phyloP scores from a whole-genome alignment of 2,329 filamentous ascomycete genomes.

The Didymella segeticola region DNA sequence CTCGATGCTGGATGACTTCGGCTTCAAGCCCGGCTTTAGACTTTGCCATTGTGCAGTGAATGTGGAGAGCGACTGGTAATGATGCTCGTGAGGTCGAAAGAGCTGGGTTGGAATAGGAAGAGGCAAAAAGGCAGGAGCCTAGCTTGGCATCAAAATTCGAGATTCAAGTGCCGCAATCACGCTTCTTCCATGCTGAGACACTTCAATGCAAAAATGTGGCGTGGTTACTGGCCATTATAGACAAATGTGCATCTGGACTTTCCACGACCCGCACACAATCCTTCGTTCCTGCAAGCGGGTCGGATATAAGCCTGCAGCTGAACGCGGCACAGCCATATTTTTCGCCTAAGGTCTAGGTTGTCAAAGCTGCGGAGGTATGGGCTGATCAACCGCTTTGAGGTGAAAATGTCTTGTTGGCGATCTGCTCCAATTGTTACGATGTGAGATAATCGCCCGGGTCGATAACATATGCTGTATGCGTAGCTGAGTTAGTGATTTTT shows the following conservation, averaged over 20 bases:
- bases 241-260: background rate
- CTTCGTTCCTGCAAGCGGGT: background rate
- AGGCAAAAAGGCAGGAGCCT: background rate
- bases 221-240: background rate
- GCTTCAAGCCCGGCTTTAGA: background rate
- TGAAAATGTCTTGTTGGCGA: no score
- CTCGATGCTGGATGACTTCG: background rate
- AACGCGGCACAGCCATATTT: background rate
- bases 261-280: background rate
- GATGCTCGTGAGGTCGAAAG: no score
- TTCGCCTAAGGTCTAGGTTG: no score
- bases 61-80: no score
- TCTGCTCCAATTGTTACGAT: no score
- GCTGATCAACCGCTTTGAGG: no score
- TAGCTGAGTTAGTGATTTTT: no score
- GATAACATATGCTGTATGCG: no score
- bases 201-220: background rate
- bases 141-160: background rate
- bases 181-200: background rate
- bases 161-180: background rate
- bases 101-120: background rate
- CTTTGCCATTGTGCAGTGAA: background rate
- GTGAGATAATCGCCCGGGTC: no score
- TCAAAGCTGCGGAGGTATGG: background rate
- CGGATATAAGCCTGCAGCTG: background rate